Evolutionary conservation across 129 eudicot genomes (phyloP), one percentile per base, ranked within the genome.

Genomic region (Helichrysum umbraculigerum): DNA sequence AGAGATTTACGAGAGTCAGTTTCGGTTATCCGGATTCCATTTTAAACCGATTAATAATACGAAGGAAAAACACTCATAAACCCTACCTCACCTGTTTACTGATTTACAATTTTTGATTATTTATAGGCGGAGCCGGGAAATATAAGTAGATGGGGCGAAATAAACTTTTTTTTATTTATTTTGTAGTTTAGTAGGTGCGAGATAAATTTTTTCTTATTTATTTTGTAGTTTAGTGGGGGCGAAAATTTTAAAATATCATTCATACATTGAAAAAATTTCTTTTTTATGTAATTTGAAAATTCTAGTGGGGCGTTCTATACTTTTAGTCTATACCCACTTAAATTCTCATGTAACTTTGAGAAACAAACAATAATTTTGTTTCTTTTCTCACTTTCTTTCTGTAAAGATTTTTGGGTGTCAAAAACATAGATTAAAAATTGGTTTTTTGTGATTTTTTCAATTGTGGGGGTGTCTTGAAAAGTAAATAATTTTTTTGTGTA

Each of bases 361-460:
- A 8, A 33, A 60, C 41, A 71, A 62, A 16, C 6, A 4, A 17
- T n/a, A 5, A 12, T 62, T 44, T 35, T 25, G 28, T 25, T 73
- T 59, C 9, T 44, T 0, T 6, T 16, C 6, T 15, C 64, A 6
- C 41, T 35, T 56, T 72, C 22, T 35, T 15, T 58, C 8, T 7
- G 59, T 57, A 58, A 37, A 59, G 56, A 58, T 61, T 60, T 74
- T 28, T 61, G 39, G 72, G 69, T 22, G 15, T 15, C 10, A 16
- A 52, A 78, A 79, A 47, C 22, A 12, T 39, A 70, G 19, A 50
- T 25, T 25, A 81, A 70, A 37, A 41, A 5, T 6, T 54, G 67
- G 57, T 12, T 82, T 25, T 28, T 82, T 57, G 6, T 77, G 72
- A 77, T 72, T 66, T 66, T 59, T 58, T 65, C 14, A n/a, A 44